phyloP scores from a whole-genome alignment of 495 filamentous ascomycete genomes.

The Penicillium fimorum region DNA sequence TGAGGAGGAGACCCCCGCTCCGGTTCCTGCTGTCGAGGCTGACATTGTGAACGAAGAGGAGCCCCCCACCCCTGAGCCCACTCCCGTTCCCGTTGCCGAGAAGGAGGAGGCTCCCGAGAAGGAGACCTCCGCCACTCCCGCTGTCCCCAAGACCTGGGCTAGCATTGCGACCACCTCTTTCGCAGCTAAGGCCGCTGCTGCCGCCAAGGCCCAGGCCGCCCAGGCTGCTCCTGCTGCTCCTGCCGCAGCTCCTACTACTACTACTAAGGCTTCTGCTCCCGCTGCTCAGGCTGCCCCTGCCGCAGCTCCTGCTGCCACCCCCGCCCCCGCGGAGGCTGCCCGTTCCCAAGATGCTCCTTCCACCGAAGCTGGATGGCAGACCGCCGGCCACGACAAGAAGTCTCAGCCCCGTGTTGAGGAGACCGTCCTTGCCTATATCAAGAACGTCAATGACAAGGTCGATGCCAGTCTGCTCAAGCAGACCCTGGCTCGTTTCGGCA shows the following conservation, averaged over 20 bases:
- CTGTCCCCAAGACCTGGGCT: slow-evolving; percentile 85
- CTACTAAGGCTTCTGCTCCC: slow-evolving; percentile 34
- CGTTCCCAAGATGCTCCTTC: slow-evolving; percentile 43
- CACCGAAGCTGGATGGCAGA: slow-evolving; percentile 69
- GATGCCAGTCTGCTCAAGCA: slow-evolving; percentile 63
- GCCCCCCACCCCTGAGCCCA: slow-evolving; percentile 51
- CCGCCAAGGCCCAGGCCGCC: slow-evolving; percentile 27
- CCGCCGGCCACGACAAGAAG: slow-evolving; percentile 74
- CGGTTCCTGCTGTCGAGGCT: slow-evolving; percentile 43
- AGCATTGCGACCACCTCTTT: slow-evolving; percentile 57
- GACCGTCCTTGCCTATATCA: slow-evolving; percentile 78
- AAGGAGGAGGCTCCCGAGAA: slow-evolving; percentile 48
- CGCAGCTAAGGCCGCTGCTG: slow-evolving; percentile 24
- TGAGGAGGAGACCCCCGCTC: slow-evolving; percentile 29
- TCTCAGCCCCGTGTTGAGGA: slow-evolving; percentile 71
- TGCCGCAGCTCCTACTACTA: slow-evolving; percentile 30
- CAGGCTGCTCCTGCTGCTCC: slow-evolving; percentile 39
- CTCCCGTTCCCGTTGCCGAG: slow-evolving; percentile 33
- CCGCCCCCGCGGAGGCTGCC: slow-evolving; percentile 30
- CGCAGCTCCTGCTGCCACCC: slow-evolving; percentile 39
- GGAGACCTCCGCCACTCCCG: slow-evolving; percentile 50
- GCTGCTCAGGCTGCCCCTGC: slow-evolving; percentile 37
- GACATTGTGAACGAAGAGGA: slow-evolving; percentile 53
- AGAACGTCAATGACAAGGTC: slow-evolving; percentile 88
- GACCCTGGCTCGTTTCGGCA: slow-evolving; percentile 68